phyloP scores from a whole-genome alignment of 2,329 filamentous ascomycete species.

The Bipolaris oryzae region DNA sequence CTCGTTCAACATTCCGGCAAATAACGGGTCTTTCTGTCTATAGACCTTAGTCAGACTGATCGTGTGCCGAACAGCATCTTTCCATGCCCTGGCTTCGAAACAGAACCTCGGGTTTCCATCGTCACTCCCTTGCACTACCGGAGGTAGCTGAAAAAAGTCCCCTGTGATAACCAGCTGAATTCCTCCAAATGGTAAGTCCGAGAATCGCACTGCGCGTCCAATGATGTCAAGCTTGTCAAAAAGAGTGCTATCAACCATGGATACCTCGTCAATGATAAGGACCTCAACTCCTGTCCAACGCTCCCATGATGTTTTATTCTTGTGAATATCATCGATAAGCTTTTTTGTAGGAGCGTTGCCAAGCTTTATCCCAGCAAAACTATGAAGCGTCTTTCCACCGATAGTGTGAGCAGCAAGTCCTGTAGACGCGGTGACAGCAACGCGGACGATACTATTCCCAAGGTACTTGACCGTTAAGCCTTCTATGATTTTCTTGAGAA shows the following conservation, averaged over 20 bases:
- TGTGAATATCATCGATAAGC: constrained; percentile 87
- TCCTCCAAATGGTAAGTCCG: constrained; percentile 89
- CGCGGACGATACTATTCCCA: constrained; percentile 74
- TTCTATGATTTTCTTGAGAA: constrained; percentile 89
- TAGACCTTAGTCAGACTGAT: constrained; percentile 96
- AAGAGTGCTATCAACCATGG: constrained; percentile 96
- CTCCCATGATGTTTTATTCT: constrained; percentile 83
- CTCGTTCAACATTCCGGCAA: constrained; percentile 95
- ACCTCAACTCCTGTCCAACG: constrained; percentile 88
- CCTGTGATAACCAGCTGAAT: constrained; percentile 96
- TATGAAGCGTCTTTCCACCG: constrained; percentile 92
- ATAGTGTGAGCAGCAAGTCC: constrained; percentile 96
- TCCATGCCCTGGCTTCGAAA: constrained; percentile 92
- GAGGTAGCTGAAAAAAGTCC: constrained; percentile 96
- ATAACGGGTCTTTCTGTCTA: constrained; percentile 87
- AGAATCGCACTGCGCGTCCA: constrained; percentile 83
- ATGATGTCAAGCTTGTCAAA: constrained; percentile 96
- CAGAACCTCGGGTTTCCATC: constrained; percentile 75
- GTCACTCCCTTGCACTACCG: constrained; percentile 78
- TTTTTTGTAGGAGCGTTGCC: constrained; percentile 84
- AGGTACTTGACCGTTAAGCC: constrained; percentile 75
- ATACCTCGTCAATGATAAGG: constrained; percentile 91
- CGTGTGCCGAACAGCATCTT: constrained; percentile 89
- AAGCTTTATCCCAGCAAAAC: constrained; percentile 91
- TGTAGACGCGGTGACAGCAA: constrained; percentile 94